phyloP scores from a whole-genome alignment of 2,329 filamentous ascomycete species.

The Calonectria multiphialidica region DNA sequence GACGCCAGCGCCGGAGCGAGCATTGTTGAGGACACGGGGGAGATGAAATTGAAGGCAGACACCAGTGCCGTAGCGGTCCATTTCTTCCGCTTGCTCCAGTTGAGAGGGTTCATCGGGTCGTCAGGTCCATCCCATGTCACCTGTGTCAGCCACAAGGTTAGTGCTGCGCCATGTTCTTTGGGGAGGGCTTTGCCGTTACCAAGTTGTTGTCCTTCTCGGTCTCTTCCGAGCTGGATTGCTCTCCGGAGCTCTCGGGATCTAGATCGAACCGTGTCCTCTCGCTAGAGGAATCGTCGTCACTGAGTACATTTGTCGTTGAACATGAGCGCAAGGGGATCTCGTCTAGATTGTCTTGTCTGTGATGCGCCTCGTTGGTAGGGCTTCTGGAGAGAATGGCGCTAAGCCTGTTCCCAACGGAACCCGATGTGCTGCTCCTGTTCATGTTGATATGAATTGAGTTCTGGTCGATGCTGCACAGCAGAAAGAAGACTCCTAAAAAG shows the following conservation, averaged over 20 bases:
- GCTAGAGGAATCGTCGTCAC: neutral
- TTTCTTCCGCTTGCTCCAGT: constrained; percentile 57
- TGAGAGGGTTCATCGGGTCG: constrained; percentile 55
- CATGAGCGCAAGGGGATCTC: neutral
- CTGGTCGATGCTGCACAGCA: neutral
- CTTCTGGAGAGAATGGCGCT: neutral
- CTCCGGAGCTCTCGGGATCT: neutral
- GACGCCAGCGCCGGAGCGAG: constrained; percentile 60
- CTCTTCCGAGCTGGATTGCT: neutral
- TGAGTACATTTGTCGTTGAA: neutral
- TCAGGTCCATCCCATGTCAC: constrained; percentile 59
- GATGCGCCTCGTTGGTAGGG: neutral
- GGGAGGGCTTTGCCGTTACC: neutral
- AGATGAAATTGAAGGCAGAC: constrained; percentile 64
- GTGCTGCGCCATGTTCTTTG: neutral
- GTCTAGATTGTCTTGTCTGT: neutral
- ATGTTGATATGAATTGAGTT: neutral
- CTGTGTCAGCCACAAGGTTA: constrained; percentile 32
- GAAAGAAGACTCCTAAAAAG: neutral
- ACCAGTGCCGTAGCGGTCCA: constrained; percentile 51
- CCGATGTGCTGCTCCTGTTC: neutral
- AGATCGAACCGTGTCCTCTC: neutral
- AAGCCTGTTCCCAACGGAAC: neutral
- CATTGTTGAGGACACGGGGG: constrained; percentile 65
- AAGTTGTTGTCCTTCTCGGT: neutral